Base-by-base conservation (phyloP, 371 early-diverging fungal genomes). In the Dinochytrium kinnereticum region DNA sequence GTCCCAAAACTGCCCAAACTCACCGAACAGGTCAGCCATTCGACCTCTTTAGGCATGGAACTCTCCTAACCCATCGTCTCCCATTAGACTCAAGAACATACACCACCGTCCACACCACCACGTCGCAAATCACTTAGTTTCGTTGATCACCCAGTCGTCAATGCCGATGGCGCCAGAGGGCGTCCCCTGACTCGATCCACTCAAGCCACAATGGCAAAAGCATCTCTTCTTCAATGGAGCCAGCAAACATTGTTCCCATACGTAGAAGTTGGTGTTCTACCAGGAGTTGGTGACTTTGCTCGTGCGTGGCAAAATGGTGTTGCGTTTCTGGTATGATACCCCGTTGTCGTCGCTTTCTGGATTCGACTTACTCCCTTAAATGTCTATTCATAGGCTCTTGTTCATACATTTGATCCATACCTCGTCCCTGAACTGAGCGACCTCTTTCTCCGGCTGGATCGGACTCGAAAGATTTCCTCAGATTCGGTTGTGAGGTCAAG, bases 231-330 rank as follows among this genome's bases (percentile, higher is more conserved):
- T 57, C 81, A 79, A 57, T 93, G 92, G 92, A 81, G 88, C 36
- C 81, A 82, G 34, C 78, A 77, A 38, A 85, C 86, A n/a, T 80
- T 91, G 10, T 81, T 79, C 21, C 85, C 86, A 44, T 92, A 91
- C 72, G 81, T 81, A 21, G 85, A 86, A 66, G 80, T 90, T 33
- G 88, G 78, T 2, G 31, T 71, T 64, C 44, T 90, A 64, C 86
- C 86, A 44, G 71, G 85, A 13, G 71, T 87, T n/a, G 71, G 78
- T 37, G 88, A 92, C 78, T 87, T 91, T 69, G 75, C 89, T 33
- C 81, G 85, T 38, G 84, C 89, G 15, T 93, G 92, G 92, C 81
- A 86, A 68, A 87, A 86, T 61, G 93, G 93, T 0, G 71, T 86
- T 1, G 85, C 84, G 40, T 90, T 93, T 76, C 80, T 88, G 55